A percentile compares a stretch with the other conserved stretches of the same genome.
Conservation (phyloP, 495 filamentous ascomycete genomes). For the Talaromyces ruber region DNA sequence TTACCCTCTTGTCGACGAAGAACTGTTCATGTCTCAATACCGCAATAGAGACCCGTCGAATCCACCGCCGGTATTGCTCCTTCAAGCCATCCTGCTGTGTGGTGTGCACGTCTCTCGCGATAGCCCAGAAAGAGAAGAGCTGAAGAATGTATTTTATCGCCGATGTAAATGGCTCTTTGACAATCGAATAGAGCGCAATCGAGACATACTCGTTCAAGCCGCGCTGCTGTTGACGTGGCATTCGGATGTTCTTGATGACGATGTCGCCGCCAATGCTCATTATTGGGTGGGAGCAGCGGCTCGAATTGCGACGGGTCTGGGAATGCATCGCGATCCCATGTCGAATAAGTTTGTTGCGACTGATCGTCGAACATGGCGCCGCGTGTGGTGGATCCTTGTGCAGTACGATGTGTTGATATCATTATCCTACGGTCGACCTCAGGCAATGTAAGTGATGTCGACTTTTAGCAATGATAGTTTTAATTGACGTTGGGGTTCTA, state of each 20-base stretch:
- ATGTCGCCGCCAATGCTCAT: slow-evolving; percentile 40
- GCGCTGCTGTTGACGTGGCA: slow-evolving; percentile 41
- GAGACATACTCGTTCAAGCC: slow-evolving; percentile 39
- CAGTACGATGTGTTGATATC: slow-evolving; percentile 42
- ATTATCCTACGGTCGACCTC: slow-evolving; percentile 41
- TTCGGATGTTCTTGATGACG: slow-evolving; percentile 37
- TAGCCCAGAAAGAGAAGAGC: slow-evolving; percentile 31
- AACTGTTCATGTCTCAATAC: slow-evolving; percentile 39
- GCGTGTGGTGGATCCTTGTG: slow-evolving; percentile 39
- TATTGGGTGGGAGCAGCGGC: slow-evolving; percentile 42
- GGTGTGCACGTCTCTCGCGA: slow-evolving; percentile 33
- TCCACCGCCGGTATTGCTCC: slow-evolving; percentile 34
- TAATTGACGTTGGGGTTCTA: slow-evolving; percentile 10
- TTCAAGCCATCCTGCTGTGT: slow-evolving; percentile 38
- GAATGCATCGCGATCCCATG: slow-evolving; percentile 41
- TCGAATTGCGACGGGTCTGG: slow-evolving; percentile 39
- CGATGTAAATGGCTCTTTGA: slow-evolving; percentile 41
- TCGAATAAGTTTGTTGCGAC: slow-evolving; percentile 32
- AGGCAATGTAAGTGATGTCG: slow-evolving; percentile 33
- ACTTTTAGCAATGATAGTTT: not conserved
- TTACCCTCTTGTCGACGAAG: slow-evolving; percentile 38
- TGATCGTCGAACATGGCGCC: slow-evolving; percentile 38
- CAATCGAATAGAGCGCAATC: slow-evolving; percentile 39
- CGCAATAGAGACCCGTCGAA: slow-evolving; percentile 36
- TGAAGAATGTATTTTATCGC: slow-evolving; percentile 41